Conservation (phyloP, 208 protist genomes). For the Acanthamoeba lenticulata region DNA sequence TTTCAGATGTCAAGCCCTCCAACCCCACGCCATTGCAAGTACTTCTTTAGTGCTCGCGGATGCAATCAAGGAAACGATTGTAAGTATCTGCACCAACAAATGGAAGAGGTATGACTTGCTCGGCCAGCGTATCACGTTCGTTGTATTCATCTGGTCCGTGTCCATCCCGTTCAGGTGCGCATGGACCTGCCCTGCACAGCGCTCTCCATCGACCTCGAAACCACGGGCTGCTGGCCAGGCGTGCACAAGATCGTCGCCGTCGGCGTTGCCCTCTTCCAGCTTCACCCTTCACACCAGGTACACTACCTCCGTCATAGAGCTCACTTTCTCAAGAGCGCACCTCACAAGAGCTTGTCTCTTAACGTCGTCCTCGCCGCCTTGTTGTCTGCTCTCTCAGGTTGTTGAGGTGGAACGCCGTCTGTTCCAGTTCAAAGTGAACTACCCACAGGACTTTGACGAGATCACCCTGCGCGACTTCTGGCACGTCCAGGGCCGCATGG, state of each 20-base stretch:
- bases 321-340: too few species aligned
- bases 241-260: conserved; percentile 27
- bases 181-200: background rate
- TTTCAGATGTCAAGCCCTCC: background rate
- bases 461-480: background rate
- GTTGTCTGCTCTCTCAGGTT: too few species aligned
- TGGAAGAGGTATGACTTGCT: background rate
- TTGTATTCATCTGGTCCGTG: too few species aligned
- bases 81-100: background rate
- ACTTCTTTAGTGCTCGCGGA: background rate
- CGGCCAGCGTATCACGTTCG: too few species aligned
- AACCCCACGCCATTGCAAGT: background rate
- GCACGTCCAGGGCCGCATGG: background rate
- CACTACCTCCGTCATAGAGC: background rate
- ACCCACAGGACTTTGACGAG: conserved; percentile 22
- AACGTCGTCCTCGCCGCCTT: too few species aligned
- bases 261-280: background rate
- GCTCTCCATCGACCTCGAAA: background rate
- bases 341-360: too few species aligned
- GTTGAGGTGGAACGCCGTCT: background rate
- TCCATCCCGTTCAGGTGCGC: too few species aligned
- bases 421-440: conserved; percentile 29
- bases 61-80: conserved; percentile 20
- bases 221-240: background rate
- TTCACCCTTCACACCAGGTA: background rate